phyloP scores from a whole-genome alignment of 2,329 filamentous ascomycete species.

The Ciborinia camelliae region DNA sequence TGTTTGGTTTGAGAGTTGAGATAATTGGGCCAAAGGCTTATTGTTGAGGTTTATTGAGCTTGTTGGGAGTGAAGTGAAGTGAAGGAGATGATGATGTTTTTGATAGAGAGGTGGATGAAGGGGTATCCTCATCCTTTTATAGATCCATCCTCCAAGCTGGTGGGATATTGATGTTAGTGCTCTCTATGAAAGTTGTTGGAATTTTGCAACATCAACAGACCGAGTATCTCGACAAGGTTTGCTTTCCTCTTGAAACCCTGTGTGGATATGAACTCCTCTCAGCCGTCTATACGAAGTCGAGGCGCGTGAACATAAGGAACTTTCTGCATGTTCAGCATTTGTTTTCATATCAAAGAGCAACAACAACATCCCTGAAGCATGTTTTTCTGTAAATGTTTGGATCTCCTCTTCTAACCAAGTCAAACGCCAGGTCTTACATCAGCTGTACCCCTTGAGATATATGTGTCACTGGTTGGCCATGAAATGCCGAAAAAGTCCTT shows the following conservation, averaged over 20 bases:
- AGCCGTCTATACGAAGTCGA: background rate
- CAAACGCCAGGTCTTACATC: background rate
- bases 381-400: background rate
- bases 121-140: background rate
- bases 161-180: background rate
- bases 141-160: background rate
- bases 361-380: background rate
- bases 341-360: background rate
- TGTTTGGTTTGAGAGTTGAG: background rate
- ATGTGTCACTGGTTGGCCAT: background rate
- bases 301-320: background rate
- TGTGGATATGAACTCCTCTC: background rate
- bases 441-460: background rate
- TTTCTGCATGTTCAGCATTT: background rate
- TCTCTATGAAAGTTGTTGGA: background rate
- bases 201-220: background rate
- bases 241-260: background rate
- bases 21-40: background rate
- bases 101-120: background rate
- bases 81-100: background rate
- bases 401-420: background rate
- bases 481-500: background rate
- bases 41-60: background rate
- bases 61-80: background rate
- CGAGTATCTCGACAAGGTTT: background rate